Percentiles rank a stretch among this genome's conserved stretches.
These are phyloP conservation scores for Trichoderma pleuroti DNA, from an alignment of 2,329 filamentous ascomycete genomes.

Conservation along the genomic window DNA sequence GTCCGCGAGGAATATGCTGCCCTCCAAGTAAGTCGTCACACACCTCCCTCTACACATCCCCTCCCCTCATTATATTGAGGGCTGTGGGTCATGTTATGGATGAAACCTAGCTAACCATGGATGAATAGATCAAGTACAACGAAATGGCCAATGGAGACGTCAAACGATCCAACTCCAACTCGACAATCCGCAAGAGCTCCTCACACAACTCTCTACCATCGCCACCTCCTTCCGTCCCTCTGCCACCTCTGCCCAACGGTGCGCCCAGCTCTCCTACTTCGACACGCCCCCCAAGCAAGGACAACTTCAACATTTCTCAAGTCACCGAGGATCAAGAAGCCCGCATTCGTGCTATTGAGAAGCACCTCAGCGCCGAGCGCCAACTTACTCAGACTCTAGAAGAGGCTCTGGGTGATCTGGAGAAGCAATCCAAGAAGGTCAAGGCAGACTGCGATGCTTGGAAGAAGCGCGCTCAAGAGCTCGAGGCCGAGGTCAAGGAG, in stretches of 20 bases:
- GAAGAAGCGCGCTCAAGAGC: slow-evolving; percentile 76
- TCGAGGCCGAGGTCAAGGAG: slow-evolving; percentile 70
- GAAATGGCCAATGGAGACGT: slow-evolving; percentile 46
- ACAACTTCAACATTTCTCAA: slow-evolving; percentile 64
- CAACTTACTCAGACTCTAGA: slow-evolving; percentile 93
- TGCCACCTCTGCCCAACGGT: slow-evolving; percentile 77
- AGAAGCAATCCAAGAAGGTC: slow-evolving; percentile 86
- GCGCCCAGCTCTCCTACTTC: slow-evolving; percentile 52
- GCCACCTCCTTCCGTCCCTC: slow-evolving; percentile 90
- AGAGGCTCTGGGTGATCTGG: slow-evolving; percentile 90
- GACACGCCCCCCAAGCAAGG: slow-evolving; percentile 76
- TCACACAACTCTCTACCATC: slow-evolving; percentile 84
- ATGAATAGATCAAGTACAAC: slow-evolving; percentile 56
- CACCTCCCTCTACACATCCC: no score
- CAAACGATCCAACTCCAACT: slow-evolving; percentile 60
- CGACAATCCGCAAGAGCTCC: slow-evolving; percentile 77
- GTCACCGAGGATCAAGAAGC: slow-evolving; percentile 92
- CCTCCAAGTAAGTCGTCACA: slow-evolving; percentile 63
- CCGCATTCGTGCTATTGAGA: slow-evolving; percentile 92
- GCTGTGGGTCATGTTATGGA: background rate
- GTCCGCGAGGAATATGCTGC: slow-evolving; percentile 66
- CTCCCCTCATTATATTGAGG: background rate
- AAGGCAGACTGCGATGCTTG: slow-evolving; percentile 87
- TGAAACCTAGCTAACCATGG: slow-evolving; percentile 26
- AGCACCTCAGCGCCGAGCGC: slow-evolving; percentile 92